Base-by-base conservation (phyloP, 2,329 filamentous ascomycete species). In the Diaporthe aspalathi region DNA sequence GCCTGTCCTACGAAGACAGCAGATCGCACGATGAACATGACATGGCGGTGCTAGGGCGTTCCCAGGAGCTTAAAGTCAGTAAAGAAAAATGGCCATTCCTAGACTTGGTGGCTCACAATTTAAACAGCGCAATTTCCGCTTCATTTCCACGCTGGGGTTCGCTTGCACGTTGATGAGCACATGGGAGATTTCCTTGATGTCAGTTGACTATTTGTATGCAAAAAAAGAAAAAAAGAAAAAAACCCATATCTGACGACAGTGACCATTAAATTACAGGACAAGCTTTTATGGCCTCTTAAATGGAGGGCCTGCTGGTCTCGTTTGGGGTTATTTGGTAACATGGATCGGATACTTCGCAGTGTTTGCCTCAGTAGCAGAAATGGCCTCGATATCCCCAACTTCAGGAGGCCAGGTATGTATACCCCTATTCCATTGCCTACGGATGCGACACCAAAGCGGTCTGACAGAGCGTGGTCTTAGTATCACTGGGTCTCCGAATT, bases 401-500 rank as follows among this genome's bases (percentile, higher is more conserved):
- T 65, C 67, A 29, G 56, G 56, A 53, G 67, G 67, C 14, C 67
- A 65, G 49, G 66, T 60, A 50, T 24, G 52, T 17, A 4, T 38
- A 12, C 35, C 35, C 9, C 5, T 38, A 12, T 38, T 38, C 9
- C 35, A 7, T 38, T 9, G 35, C 6, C 11, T 38, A 12, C 9
- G 35, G 35, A 12, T 38, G 35, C 35, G 35, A 7, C 9, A 38
- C 35, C 5, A 38, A 12, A 38, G 5, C 7, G 24, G 29, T 9
- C n/a, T 40, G 80, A 85, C 86, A 86, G 0, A 83, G 83, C 9
- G 86, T 87, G 32, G 87, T 87, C 1, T 12, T 87, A 91, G 78
- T 90, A 90, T 73, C 87, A 89, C 76, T 90, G 88, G 87, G 86
- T 89, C 0, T 87, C 84, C 1, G 84, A 87, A 74, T 83, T 89